Percentiles rank a stretch among this genome's conserved stretches.
Evolutionary conservation across 129 eudicot species (phyloP).

Genomic region (Centrapalus pauciflorus): DNA sequence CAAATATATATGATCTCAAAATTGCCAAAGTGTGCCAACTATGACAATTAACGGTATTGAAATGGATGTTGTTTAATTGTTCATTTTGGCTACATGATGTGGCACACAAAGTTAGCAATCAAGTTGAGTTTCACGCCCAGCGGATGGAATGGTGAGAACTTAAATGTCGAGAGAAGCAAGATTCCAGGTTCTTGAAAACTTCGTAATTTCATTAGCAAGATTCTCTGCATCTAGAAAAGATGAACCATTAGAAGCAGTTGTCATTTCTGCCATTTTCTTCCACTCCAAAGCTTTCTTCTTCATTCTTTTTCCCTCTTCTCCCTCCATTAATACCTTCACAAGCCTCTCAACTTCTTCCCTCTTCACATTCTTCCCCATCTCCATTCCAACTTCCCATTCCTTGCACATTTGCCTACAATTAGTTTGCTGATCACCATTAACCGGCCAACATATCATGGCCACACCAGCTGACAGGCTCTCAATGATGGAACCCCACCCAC

Average conservation of each 20-base stretch:
- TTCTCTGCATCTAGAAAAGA: constrained; percentile 16
- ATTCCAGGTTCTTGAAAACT: background rate
- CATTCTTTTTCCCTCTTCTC: constrained; percentile 17
- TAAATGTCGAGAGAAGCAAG: too few relatives aligned
- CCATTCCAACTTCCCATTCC: constrained; percentile 29
- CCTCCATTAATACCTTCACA: constrained; percentile 25
- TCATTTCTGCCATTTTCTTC: constrained; percentile 18
- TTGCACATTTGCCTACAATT: constrained; percentile 28
- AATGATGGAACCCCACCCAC: constrained; percentile 38
- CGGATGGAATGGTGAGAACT: too few relatives aligned
- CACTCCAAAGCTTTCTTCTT: constrained; percentile 27
- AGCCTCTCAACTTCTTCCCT: constrained; percentile 25
- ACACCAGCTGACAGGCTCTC: constrained; percentile 38
- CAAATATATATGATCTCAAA: too few relatives aligned
- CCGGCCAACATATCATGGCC: constrained; percentile 38
- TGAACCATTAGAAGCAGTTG: constrained; percentile 5
- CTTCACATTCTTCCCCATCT: constrained; percentile 19
- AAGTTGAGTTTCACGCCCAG: too few relatives aligned
- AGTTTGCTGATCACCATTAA: constrained; percentile 12
- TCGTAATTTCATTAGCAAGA: constrained; percentile 3
- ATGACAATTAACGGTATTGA: too few relatives aligned
- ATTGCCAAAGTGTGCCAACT: too few relatives aligned
- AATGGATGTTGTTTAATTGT: too few relatives aligned
- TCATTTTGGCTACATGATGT: too few relatives aligned
- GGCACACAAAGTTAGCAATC: too few relatives aligned